These are phyloP conservation scores for Blastobotrys raffinosifermentans DNA, from an alignment of 1,139 yeast genomes.

Conservation along the genomic window DNA sequence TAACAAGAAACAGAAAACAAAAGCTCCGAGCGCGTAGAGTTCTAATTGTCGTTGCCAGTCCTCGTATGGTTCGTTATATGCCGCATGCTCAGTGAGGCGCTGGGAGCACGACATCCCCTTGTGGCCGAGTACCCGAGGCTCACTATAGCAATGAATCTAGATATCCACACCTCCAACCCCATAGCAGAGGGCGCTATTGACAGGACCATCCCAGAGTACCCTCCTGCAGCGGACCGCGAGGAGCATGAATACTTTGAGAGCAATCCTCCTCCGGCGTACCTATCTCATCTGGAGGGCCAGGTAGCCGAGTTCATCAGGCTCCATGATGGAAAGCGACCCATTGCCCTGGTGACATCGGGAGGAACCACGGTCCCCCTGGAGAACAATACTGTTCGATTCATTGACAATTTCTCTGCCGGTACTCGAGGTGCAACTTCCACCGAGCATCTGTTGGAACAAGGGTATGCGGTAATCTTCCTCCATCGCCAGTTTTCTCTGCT, in stretches of 20 bases:
- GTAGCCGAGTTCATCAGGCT: slow-evolving; percentile 54
- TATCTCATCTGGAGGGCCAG: slow-evolving; percentile 52
- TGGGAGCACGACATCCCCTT: too few species aligned
- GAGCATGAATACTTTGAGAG: slow-evolving; percentile 70
- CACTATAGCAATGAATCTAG: slow-evolving; percentile 3
- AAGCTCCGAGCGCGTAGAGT: too few species aligned
- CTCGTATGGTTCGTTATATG: too few species aligned
- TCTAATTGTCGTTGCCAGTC: too few species aligned
- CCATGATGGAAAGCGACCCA: slow-evolving; percentile 34
- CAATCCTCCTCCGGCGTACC: slow-evolving; percentile 69
- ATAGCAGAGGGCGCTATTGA: slow-evolving; percentile 72
- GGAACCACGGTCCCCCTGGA: slow-evolving; percentile 98
- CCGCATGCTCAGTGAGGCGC: too few species aligned
- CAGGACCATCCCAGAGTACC: slow-evolving; percentile 65
- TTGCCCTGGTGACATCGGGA: slow-evolving; percentile 90
- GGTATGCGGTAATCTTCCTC: slow-evolving; percentile 85
- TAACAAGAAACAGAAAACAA: too few species aligned
- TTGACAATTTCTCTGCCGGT: slow-evolving; percentile 96
- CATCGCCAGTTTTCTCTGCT: slow-evolving; percentile 87
- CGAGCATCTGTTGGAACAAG: slow-evolving; percentile 77
- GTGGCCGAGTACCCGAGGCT: too few species aligned
- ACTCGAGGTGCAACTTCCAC: slow-evolving; percentile 97
- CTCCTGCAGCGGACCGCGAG: slow-evolving; percentile 67
- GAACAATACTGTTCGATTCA: slow-evolving; percentile 91
- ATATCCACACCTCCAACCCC: slow-evolving; percentile 60